Percentiles rank a stretch among this genome's conserved stretches.
phyloP scores from a whole-genome alignment of 2,329 filamentous ascomycete species.

The Exophiala phaeomuriformis region DNA sequence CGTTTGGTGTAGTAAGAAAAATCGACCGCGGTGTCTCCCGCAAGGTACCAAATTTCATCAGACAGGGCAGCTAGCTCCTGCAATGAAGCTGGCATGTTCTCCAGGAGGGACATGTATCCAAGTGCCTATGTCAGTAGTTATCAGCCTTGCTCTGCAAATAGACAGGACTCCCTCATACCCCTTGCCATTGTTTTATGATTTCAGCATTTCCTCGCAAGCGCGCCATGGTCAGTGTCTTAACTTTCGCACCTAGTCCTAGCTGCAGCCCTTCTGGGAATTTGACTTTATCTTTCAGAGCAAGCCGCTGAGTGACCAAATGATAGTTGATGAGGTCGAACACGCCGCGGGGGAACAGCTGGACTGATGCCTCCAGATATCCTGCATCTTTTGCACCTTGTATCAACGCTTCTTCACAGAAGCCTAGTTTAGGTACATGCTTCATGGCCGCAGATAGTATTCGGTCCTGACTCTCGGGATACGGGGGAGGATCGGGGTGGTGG shows the following conservation, averaged over 20 bases:
- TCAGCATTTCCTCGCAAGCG: constrained; percentile 66
- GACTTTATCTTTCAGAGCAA: constrained; percentile 47
- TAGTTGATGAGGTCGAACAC: constrained; percentile 75
- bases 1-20: constrained; percentile 79
- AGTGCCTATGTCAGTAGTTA: constrained; percentile 56
- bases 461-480: constrained; percentile 62
- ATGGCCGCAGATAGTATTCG: constrained; percentile 77
- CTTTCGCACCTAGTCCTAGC: constrained; percentile 53
- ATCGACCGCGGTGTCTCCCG: constrained; percentile 76
- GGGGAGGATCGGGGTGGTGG: constrained; percentile 56
- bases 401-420: constrained; percentile 70
- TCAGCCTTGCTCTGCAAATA: constrained; percentile 10
- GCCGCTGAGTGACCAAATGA: constrained; percentile 62
- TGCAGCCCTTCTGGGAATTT: constrained; percentile 30
- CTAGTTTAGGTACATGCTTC: constrained; percentile 67
- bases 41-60: constrained; percentile 88
- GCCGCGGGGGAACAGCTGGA: constrained; percentile 71
- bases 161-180: constrained; percentile 51
- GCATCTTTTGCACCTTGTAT: constrained; percentile 72
- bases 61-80: constrained; percentile 70
- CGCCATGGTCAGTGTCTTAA: constrained; percentile 66
- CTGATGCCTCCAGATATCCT: constrained; percentile 79
- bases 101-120: constrained; percentile 80
- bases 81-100: constrained; percentile 66
- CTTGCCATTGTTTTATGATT: constrained; percentile 74